These are phyloP conservation scores for Penicillium argentinense DNA, from an alignment of 495 filamentous ascomycete genomes.

Conservation along the genomic window DNA sequence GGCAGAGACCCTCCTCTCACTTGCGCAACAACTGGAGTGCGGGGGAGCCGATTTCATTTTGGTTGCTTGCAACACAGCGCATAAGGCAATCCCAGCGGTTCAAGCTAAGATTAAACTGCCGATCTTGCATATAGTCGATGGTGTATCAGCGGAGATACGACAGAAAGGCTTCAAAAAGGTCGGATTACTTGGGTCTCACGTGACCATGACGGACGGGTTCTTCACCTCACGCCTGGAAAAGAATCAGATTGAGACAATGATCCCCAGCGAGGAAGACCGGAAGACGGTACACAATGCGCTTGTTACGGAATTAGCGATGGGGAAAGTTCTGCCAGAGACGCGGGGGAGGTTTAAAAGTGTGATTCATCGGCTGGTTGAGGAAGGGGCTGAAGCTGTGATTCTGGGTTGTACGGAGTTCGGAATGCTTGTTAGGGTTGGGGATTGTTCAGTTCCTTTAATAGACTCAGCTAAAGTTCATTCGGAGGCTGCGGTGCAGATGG, in stretches of 20 bases:
- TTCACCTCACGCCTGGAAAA: neutral
- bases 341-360: slow-evolving; percentile 2
- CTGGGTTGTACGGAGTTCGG: slow-evolving; percentile 24
- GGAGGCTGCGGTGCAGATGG: slow-evolving; percentile 15
- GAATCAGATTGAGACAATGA: neutral
- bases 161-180: slow-evolving; percentile 10
- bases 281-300: neutral
- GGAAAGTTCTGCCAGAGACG: slow-evolving; percentile 10
- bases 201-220: slow-evolving; percentile 12
- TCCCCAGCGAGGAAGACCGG: slow-evolving; percentile 2
- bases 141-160: slow-evolving; percentile 5
- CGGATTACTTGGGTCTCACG: slow-evolving; percentile 12
- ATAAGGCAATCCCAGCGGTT: neutral
- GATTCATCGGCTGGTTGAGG: slow-evolving; percentile 4
- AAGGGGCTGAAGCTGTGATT: slow-evolving; percentile 15
- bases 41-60: slow-evolving; percentile 17
- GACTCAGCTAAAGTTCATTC: slow-evolving; percentile 20
- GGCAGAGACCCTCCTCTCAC: neutral
- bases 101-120: slow-evolving; percentile 9
- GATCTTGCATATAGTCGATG: slow-evolving; percentile 21
- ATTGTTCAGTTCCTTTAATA: slow-evolving; percentile 11
- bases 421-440: slow-evolving; percentile 12
- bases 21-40: slow-evolving; percentile 2
- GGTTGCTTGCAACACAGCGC: slow-evolving; percentile 18
- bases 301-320: slow-evolving; percentile 1